phyloP scores from a whole-genome alignment of 257 asterid species.

The Solanum ossicruentum region DNA sequence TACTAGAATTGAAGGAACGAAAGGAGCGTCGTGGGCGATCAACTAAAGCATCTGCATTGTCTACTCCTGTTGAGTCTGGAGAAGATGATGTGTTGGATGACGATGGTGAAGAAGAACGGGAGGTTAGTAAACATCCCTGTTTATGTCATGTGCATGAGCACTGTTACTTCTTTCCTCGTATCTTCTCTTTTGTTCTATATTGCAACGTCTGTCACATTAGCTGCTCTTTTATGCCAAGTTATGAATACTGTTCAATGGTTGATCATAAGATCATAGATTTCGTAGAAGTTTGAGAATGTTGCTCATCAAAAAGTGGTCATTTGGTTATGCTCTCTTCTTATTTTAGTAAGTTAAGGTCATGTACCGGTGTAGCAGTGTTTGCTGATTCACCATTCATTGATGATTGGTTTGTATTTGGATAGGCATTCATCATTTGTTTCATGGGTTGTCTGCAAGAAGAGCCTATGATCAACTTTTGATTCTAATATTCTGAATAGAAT shows the following conservation, averaged over 20 bases:
- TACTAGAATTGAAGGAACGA: conserved; percentile 78
- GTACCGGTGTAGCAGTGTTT: background rate
- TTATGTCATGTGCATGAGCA: background rate
- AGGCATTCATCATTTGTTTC: background rate
- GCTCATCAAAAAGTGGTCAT: background rate
- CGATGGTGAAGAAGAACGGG: conserved; percentile 95
- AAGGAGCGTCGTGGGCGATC: conserved; percentile 93
- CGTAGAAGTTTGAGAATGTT: background rate
- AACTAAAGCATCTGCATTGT: conserved; percentile 84
- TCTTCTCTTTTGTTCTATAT: background rate
- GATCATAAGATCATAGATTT: background rate
- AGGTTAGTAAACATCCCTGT: conserved; percentile 34
- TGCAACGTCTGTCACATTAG: background rate
- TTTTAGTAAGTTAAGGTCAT: background rate
- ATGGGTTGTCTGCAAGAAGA: background rate
- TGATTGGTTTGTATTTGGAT: background rate
- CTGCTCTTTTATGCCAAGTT: background rate
- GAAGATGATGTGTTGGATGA: conserved; percentile 79
- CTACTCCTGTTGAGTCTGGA: conserved; percentile 61
- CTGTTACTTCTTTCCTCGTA: background rate
- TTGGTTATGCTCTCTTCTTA: background rate
- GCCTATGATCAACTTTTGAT: background rate
- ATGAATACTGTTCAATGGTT: background rate
- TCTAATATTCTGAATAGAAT: background rate
- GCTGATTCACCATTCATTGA: background rate